Percentiles rank a stretch among this genome's conserved stretches.
Conservation (phyloP, 1,139 yeast species). For the Taphrina communis region DNA sequence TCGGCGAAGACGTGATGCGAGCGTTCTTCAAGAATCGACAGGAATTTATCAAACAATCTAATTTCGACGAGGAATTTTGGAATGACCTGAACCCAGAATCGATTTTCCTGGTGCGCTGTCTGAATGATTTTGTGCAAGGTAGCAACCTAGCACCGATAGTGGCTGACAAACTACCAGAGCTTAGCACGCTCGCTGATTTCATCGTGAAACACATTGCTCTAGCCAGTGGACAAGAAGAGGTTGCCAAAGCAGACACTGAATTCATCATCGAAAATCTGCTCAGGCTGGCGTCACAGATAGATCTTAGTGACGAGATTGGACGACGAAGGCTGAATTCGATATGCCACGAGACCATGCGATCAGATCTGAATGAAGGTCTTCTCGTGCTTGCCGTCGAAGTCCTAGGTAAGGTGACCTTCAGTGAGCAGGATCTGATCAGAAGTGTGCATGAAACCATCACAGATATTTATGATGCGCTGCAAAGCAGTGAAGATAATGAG, state of each 20-base stretch:
- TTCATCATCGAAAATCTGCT: conserved; percentile 78
- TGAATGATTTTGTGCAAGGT: conserved; percentile 68
- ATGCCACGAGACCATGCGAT: conserved; percentile 58
- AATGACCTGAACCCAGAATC: conserved; percentile 72
- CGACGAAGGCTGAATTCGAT: conserved; percentile 79
- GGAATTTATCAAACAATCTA: conserved; percentile 65
- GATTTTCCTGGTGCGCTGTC: conserved; percentile 72
- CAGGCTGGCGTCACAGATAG: conserved; percentile 70
- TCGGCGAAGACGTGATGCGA: conserved; percentile 70
- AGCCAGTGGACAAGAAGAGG: conserved; percentile 50
- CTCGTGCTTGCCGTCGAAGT: conserved; percentile 68
- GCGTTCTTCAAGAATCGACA: conserved; percentile 66
- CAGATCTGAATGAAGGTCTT: conserved; percentile 57
- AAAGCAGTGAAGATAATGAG: conserved; percentile 54
- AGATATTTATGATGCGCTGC: conserved; percentile 70
- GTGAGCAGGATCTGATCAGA: conserved; percentile 81
- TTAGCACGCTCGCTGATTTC: conserved; percentile 69
- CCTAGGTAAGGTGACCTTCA: conserved; percentile 71
- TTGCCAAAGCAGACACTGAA: conserved; percentile 65
- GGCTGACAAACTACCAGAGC: conserved; percentile 80
- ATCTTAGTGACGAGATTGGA: conserved; percentile 90
- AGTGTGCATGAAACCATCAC: conserved; percentile 86
- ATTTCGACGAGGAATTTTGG: conserved; percentile 69
- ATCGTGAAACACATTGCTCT: conserved; percentile 61
- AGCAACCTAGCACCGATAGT: conserved; percentile 60